phyloP scores from a whole-genome alignment of 345 rosid genomes.

The Gossypium longicalyx region DNA sequence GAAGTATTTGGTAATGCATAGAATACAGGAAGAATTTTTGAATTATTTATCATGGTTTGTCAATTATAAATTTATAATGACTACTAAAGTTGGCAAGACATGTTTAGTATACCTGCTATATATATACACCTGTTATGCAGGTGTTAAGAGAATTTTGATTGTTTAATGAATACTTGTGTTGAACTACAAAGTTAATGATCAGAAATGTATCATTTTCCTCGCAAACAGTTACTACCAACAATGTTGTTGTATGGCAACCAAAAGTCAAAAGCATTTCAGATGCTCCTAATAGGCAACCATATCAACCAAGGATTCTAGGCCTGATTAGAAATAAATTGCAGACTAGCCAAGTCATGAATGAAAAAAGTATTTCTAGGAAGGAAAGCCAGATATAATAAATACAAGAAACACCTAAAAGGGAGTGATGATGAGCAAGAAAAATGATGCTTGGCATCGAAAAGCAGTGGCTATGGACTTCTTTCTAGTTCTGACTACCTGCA shows the following conservation, averaged over 20 bases:
- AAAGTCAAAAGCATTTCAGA: background rate
- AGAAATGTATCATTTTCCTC: background rate
- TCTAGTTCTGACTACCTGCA: background rate
- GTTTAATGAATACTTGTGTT: too few relatives aligned
- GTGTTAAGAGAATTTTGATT: too few relatives aligned
- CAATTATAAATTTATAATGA: background rate
- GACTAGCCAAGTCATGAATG: background rate
- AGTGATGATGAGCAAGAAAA: background rate
- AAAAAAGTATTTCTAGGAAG: background rate
- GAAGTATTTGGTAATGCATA: background rate
- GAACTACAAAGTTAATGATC: background rate
- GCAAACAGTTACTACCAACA: background rate
- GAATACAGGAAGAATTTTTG: background rate
- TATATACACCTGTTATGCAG: too few relatives aligned
- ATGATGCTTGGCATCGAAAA: background rate
- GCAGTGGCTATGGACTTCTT: background rate
- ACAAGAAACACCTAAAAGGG: background rate
- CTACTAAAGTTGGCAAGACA: background rate
- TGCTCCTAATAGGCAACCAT: background rate
- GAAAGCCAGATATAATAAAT: background rate
- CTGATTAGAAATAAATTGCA: background rate
- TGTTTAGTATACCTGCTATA: too few relatives aligned
- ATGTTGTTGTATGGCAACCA: background rate
- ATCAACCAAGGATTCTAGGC: background rate
- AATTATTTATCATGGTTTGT: background rate